Percentiles rank a stretch among this genome's conserved stretches.
Evolutionary conservation across 2,329 filamentous ascomycete species (phyloP).

Genomic region (Ceratocystis huliohia): DNA sequence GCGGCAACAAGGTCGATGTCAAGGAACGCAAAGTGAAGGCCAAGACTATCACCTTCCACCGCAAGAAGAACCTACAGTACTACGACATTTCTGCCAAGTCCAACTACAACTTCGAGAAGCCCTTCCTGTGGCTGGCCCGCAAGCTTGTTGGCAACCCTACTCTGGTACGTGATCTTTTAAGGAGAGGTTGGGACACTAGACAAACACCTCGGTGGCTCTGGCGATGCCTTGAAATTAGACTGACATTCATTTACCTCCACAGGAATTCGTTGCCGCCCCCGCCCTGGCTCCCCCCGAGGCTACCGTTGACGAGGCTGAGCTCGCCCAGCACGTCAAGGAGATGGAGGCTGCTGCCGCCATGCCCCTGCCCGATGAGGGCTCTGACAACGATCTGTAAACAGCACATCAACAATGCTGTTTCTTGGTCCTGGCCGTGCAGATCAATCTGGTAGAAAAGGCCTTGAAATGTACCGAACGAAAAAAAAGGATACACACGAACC

Average conservation of each 20-base stretch:
- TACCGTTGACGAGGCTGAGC: conserved; percentile 69
- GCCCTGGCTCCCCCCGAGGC: conserved; percentile 91
- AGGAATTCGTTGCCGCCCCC: conserved; percentile 95
- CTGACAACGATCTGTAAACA: conserved; percentile 54
- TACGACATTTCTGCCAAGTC: conserved; percentile 99
- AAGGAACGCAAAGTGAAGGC: conserved; percentile 99
- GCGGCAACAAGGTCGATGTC: conserved; percentile 99
- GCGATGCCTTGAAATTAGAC: not conserved
- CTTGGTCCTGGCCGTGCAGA: conserved; percentile 17
- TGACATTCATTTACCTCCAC: conserved; percentile 7
- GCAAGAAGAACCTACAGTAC: conserved; percentile 99
- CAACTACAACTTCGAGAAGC: conserved; percentile 99
- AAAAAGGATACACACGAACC: conserved; percentile 10
- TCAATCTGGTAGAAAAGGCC: conserved; percentile 19
- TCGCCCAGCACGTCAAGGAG: conserved; percentile 75
- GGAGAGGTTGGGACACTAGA: not conserved
- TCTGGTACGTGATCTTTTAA: conserved; percentile 47
- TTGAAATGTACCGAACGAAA: conserved; percentile 21
- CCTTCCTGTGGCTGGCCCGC: conserved; percentile 96
- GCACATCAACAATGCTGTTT: conserved; percentile 22
- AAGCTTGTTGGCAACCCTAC: conserved; percentile 92
- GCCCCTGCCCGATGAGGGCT: conserved; percentile 91
- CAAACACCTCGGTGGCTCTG: not conserved
- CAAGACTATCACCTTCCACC: conserved; percentile 99
- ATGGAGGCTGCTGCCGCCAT: conserved; percentile 67